Evolutionary conservation across 768 basidiomycete genomes (phyloP).

Genomic region (Amanita thiersii): DNA sequence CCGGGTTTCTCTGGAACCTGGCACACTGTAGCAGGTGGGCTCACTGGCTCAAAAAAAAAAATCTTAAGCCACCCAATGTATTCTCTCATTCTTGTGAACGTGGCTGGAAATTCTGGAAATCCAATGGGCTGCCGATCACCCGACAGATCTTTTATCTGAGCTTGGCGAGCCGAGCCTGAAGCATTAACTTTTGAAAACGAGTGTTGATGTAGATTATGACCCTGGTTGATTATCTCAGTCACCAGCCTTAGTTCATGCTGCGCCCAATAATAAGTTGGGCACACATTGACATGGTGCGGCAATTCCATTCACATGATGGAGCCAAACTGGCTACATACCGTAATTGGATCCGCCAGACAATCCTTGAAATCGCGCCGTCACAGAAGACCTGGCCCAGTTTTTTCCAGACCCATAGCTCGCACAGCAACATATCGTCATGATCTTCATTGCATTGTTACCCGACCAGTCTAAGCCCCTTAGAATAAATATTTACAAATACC

Average conservation of each 20-base stretch:
- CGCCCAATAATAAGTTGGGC: background rate
- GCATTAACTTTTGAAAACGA: background rate
- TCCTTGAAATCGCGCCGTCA: no score
- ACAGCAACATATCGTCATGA: background rate
- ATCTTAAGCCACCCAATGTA: no score
- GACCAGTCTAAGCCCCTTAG: background rate
- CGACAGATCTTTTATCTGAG: no score
- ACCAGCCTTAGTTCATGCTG: background rate
- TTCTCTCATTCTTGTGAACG: no score
- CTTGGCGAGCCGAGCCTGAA: background rate
- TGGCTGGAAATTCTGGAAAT: no score
- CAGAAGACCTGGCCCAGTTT: no score
- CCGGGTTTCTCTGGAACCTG: no score
- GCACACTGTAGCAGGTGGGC: no score
- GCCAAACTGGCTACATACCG: no score
- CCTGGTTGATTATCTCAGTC: background rate
- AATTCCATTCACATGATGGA: background rate
- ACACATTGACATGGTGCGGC: background rate
- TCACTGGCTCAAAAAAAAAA: no score
- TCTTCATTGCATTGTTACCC: background rate
- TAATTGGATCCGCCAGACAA: no score
- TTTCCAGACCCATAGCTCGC: background rate
- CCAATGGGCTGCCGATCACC: no score
- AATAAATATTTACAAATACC: background rate
- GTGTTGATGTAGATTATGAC: background rate